These are phyloP conservation scores for Eremothecium coryli DNA, from an alignment of 1,139 yeast genomes.

Conservation along the genomic window DNA sequence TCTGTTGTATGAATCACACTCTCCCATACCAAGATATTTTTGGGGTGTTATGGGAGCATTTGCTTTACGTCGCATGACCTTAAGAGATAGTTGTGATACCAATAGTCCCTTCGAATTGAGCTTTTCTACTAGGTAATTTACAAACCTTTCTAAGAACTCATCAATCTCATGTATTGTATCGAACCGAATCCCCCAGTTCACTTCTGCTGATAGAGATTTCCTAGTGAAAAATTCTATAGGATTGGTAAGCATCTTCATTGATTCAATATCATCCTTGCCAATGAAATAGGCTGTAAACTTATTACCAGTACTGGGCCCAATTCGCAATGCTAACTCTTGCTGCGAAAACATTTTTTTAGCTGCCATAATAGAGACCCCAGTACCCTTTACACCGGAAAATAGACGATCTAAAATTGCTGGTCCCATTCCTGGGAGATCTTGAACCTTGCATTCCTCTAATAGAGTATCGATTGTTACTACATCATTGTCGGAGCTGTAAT, in stretches of 20 bases:
- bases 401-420: constrained; percentile 1
- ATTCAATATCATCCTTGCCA: constrained; percentile 51
- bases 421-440: constrained; percentile 84
- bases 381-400: background rate
- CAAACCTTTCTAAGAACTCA: constrained; percentile 47
- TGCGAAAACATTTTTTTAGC: background rate
- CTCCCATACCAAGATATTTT: constrained; percentile 78
- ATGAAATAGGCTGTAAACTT: constrained; percentile 38
- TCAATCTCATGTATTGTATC: constrained; percentile 52
- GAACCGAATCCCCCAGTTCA: constrained; percentile 85
- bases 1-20: constrained; percentile 56
- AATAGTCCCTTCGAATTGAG: constrained; percentile 39
- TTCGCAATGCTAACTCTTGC: constrained; percentile 25
- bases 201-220: constrained; percentile 78
- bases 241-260: constrained; percentile 25
- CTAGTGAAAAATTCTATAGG: constrained; percentile 44
- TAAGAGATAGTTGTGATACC: constrained; percentile 54
- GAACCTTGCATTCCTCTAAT: constrained; percentile 39
- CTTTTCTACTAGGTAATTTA: constrained; percentile 51
- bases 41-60: constrained; percentile 67
- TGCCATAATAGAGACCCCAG: background rate
- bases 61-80: constrained; percentile 53
- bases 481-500: background rate
- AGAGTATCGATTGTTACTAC: constrained; percentile 25
- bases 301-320: constrained; percentile 66